phyloP scores from a whole-genome alignment of 2,329 filamentous ascomycete species.

The Herpotrichia juniperi region DNA sequence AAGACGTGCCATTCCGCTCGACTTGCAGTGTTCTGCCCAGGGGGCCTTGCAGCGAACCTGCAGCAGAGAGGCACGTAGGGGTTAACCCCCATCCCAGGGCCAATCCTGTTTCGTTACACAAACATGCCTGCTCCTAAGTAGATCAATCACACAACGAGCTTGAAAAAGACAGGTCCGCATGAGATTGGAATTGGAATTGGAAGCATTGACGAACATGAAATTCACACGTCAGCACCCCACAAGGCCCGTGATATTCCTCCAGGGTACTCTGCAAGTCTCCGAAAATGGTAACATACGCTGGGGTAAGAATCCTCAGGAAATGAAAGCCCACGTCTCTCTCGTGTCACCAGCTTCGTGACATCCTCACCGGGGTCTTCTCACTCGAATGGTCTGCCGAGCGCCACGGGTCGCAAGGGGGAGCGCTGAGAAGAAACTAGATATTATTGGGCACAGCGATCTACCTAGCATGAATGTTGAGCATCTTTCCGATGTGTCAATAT shows the following conservation, averaged over 20 bases:
- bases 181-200: conserved; percentile 1
- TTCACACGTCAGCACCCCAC: conserved; percentile 16
- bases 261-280: conserved; percentile 2
- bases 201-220: conserved; percentile 9
- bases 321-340: background rate
- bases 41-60: conserved; percentile 12
- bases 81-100: background rate
- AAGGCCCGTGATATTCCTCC: conserved; percentile 11
- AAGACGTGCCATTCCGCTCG: conserved; percentile 11
- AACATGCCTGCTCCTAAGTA: conserved; percentile 4
- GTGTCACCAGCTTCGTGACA: background rate
- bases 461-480: background rate
- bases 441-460: background rate
- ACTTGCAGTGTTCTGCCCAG: conserved; percentile 13
- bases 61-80: conserved; percentile 7
- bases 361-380: background rate
- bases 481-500: conserved; percentile 1
- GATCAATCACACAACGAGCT: conserved; percentile 11
- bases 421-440: background rate
- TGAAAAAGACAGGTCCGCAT: background rate
- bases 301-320: background rate
- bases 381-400: background rate
- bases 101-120: conserved; percentile 9
- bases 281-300: conserved; percentile 3
- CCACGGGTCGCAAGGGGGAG: background rate